Percentiles rank a stretch among this genome's conserved stretches.
These are phyloP conservation scores for Glaciozyma antarctica DNA, from an alignment of 768 basidiomycete genomes.

Conservation along the genomic window DNA sequence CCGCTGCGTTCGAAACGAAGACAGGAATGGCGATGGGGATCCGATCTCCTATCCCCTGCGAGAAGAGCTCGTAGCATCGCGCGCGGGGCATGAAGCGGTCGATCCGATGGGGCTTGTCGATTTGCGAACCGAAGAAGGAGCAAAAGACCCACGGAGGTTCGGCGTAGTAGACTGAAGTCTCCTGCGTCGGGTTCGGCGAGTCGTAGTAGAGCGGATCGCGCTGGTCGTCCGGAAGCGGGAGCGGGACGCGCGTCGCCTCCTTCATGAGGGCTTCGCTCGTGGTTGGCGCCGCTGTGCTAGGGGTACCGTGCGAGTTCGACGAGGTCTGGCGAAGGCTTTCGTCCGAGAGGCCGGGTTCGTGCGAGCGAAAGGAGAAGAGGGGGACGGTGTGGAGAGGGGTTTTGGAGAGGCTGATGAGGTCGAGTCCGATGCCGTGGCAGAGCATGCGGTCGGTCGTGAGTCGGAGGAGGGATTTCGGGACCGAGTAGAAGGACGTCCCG, in stretches of 20 bases:
- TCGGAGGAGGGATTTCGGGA: constrained; percentile 77
- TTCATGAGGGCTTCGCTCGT: background rate
- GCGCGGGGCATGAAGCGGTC: constrained; percentile 80
- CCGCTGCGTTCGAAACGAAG: background rate
- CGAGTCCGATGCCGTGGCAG: constrained; percentile 82
- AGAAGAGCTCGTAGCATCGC: constrained; percentile 43
- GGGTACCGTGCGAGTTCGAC: constrained; percentile 1
- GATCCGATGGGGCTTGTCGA: constrained; percentile 43
- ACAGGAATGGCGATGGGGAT: constrained; percentile 16
- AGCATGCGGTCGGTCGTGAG: constrained; percentile 87
- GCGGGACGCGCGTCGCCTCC: background rate
- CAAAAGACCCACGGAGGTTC: constrained; percentile 41
- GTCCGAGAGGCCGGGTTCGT: constrained; percentile 15
- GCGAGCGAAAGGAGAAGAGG: constrained; percentile 59
- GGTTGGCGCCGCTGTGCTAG: background rate
- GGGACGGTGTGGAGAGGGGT: constrained; percentile 87
- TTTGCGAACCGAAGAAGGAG: constrained; percentile 42
- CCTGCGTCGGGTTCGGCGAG: background rate
- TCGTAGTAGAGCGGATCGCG: constrained; percentile 33
- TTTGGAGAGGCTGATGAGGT: constrained; percentile 79
- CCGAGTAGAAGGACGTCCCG: constrained; percentile 86
- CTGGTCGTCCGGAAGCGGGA: constrained; percentile 24
- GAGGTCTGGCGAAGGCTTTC: background rate
- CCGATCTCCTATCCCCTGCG: constrained; percentile 14
- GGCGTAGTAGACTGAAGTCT: constrained; percentile 53